Evolutionary conservation across 1,284 basidiomycete genomes (phyloP).

Genomic region (Trichosporon ovoides): DNA sequence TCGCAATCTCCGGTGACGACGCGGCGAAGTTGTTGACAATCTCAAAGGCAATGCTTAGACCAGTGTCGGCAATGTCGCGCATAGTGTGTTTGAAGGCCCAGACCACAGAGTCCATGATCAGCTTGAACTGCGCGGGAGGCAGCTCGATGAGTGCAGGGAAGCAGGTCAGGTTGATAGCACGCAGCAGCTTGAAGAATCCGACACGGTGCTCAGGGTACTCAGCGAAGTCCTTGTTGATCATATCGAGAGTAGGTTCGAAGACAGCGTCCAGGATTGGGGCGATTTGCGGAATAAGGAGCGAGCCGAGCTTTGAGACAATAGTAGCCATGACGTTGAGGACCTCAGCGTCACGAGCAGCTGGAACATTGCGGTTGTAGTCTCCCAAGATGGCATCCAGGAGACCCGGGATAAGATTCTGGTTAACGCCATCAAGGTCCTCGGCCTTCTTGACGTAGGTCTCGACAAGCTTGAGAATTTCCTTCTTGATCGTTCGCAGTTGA

Average conservation of each 20-base stretch:
- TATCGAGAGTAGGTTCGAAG: constrained; percentile 93
- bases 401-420: constrained; percentile 87
- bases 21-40: constrained; percentile 92
- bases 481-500: constrained; percentile 93
- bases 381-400: constrained; percentile 93
- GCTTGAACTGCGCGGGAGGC: constrained; percentile 88
- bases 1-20: constrained; percentile 70
- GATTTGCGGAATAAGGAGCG: constrained; percentile 87
- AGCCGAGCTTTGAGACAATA: constrained; percentile 81
- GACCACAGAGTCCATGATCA: constrained; percentile 96
- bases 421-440: constrained; percentile 90
- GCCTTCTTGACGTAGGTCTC: constrained; percentile 97
- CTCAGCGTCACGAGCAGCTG: constrained; percentile 90
- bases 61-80: constrained; percentile 96
- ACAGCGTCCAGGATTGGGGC: constrained; percentile 92
- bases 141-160: constrained; percentile 89
- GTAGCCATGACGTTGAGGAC: constrained; percentile 97
- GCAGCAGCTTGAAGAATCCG: constrained; percentile 93
- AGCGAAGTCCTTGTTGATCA: constrained; percentile 99
- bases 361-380: constrained; percentile 93
- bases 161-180: constrained; percentile 89
- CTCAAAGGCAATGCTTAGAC: constrained; percentile 87
- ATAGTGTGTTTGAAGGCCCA: constrained; percentile 99
- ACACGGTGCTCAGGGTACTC: constrained; percentile 97
- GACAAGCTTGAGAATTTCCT: constrained; percentile 94